Conservation (phyloP, 2,329 filamentous ascomycete genomes). For the Thelonectria rubi region DNA sequence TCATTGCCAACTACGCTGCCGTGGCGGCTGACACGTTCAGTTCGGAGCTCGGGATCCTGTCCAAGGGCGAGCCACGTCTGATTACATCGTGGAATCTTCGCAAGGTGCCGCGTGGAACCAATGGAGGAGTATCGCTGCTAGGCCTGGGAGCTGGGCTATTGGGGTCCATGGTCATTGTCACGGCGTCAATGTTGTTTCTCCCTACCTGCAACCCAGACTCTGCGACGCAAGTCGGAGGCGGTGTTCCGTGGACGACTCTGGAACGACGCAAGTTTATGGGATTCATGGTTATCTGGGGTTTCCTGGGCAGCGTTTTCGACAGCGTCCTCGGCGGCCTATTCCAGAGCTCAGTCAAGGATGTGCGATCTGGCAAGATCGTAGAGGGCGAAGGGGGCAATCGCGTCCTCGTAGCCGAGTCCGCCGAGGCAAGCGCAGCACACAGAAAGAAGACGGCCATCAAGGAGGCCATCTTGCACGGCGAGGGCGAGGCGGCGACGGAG, state of each 20-base stretch:
- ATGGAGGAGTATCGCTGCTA: conserved; percentile 84
- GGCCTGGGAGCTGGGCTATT: conserved; percentile 79
- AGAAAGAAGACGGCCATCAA: conserved; percentile 50
- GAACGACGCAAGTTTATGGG: conserved; percentile 60
- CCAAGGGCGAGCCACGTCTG: conserved; percentile 77
- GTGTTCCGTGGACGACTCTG: conserved; percentile 57
- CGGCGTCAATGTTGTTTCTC: conserved; percentile 70
- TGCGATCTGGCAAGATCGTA: conserved; percentile 84
- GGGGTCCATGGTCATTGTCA: conserved; percentile 77
- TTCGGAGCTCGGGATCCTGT: conserved; percentile 93
- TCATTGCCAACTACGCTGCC: conserved; percentile 86
- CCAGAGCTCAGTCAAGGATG: conserved; percentile 87
- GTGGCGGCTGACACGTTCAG: conserved; percentile 94
- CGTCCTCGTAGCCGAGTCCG: conserved; percentile 57
- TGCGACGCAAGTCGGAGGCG: conserved; percentile 51
- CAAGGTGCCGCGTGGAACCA: conserved; percentile 88
- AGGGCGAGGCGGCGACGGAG: conserved; percentile 56
- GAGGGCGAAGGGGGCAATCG: conserved; percentile 81
- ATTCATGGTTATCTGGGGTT: conserved; percentile 76
- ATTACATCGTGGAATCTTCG: conserved; percentile 83
- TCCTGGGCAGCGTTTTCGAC: conserved; percentile 84
- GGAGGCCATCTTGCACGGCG: conserved; percentile 53
- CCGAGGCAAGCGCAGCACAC: conserved; percentile 38
- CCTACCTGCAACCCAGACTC: conserved; percentile 70
- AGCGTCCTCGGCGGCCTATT: conserved; percentile 86